Conservation (phyloP, 2,329 filamentous ascomycete species). For the Ophiostoma populinum region DNA sequence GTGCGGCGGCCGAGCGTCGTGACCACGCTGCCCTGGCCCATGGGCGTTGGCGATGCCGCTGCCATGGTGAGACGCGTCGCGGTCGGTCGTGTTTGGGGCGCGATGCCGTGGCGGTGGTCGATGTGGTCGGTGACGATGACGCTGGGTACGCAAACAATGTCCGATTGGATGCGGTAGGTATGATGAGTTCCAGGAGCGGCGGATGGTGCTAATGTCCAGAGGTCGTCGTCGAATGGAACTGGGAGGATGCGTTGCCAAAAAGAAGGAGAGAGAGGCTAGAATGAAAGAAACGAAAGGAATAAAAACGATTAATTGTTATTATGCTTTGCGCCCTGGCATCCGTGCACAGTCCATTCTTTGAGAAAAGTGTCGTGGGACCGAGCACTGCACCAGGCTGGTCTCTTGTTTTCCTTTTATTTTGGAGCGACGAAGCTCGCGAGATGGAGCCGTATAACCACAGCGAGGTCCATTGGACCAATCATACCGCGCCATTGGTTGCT, state of each 20-base stretch:
- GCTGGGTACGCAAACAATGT: neutral
- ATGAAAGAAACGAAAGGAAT: neutral
- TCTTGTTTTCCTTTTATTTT: neutral
- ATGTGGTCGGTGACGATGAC: neutral
- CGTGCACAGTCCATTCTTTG: neutral
- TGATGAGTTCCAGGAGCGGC: neutral
- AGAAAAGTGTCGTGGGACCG: neutral
- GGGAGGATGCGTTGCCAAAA: neutral
- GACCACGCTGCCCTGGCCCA: slow-evolving; percentile 28
- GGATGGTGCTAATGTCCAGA: neutral
- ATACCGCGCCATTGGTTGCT: too few species aligned
- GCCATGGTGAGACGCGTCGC: slow-evolving; percentile 22
- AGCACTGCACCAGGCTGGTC: too few species aligned
- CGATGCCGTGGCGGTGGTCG: neutral
- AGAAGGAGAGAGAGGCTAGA: slow-evolving; percentile 1
- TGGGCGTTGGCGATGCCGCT: slow-evolving; percentile 37
- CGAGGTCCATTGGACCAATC: too few species aligned
- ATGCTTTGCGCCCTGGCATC: slow-evolving; percentile 6
- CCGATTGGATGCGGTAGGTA: neutral
- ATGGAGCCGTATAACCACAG: too few species aligned
- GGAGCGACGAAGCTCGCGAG: too few species aligned
- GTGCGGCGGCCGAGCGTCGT: slow-evolving; percentile 31
- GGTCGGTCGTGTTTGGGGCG: neutral
- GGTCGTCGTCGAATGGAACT: neutral
- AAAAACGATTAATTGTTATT: slow-evolving; percentile 7